Conservation (phyloP, 1,284 basidiomycete species). For the Amylostereum chailletii region DNA sequence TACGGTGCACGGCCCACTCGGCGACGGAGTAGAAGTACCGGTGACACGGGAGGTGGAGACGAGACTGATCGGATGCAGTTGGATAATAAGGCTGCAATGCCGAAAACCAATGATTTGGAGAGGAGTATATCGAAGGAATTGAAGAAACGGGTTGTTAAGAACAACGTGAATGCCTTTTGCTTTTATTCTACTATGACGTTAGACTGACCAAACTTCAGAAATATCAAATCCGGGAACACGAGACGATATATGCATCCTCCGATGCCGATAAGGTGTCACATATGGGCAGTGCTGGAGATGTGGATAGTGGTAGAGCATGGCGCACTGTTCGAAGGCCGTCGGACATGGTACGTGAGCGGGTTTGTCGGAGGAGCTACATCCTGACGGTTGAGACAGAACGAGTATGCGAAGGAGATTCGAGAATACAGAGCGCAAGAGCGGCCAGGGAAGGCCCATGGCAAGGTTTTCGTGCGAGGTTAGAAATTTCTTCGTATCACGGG, state of each 20-base stretch:
- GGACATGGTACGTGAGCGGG: slow-evolving; percentile 68
- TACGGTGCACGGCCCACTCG: slow-evolving; percentile 40
- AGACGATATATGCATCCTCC: slow-evolving; percentile 75
- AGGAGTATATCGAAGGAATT: slow-evolving; percentile 66
- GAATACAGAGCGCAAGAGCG: slow-evolving; percentile 74
- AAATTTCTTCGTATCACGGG: background rate
- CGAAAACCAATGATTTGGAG: slow-evolving; percentile 35
- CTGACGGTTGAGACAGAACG: slow-evolving; percentile 49
- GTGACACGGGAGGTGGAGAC: slow-evolving; percentile 45
- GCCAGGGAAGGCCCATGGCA: slow-evolving; percentile 75
- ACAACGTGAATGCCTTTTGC: slow-evolving; percentile 34
- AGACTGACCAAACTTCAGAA: slow-evolving; percentile 19
- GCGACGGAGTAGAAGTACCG: slow-evolving; percentile 65
- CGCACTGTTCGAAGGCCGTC: slow-evolving; percentile 80
- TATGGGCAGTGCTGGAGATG: slow-evolving; percentile 64
- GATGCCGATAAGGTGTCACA: slow-evolving; percentile 64
- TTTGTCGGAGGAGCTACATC: background rate
- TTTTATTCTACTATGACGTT: slow-evolving; percentile 3
- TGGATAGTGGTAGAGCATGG: slow-evolving; percentile 83
- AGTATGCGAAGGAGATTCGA: slow-evolving; percentile 83
- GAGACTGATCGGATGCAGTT: slow-evolving; percentile 20
- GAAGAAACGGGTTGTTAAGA: slow-evolving; percentile 43
- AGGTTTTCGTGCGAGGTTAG: slow-evolving; percentile 88
- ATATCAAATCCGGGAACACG: slow-evolving; percentile 63
- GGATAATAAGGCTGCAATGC: slow-evolving; percentile 19